phyloP scores from a whole-genome alignment of 1,284 basidiomycete genomes.

The Leccinum pseudoinsigne region DNA sequence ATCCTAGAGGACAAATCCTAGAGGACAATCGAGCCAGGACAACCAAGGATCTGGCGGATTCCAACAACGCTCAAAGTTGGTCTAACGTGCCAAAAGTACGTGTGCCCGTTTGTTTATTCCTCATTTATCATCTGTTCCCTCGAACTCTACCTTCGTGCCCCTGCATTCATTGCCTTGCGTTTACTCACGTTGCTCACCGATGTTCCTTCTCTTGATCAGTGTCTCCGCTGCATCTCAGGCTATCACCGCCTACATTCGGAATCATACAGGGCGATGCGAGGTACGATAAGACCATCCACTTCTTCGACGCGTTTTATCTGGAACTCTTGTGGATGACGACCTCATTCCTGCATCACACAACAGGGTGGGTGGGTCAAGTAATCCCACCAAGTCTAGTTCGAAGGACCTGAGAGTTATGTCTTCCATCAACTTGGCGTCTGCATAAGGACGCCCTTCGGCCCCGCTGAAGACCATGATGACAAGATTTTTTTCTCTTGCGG shows the following conservation, averaged over 20 bases:
- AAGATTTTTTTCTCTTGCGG: too few relatives aligned
- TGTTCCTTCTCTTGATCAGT: constrained; percentile 37
- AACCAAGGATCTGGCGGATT: constrained; percentile 75
- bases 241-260: constrained; percentile 77
- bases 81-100: constrained; percentile 72
- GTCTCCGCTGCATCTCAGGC: constrained; percentile 75
- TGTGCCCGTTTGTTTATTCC: constrained; percentile 22
- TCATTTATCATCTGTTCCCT: constrained; percentile 6
- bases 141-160: constrained; percentile 8
- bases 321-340: constrained; percentile 61
- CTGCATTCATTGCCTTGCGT: constrained; percentile 14
- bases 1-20: constrained; percentile 50
- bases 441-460: too few relatives aligned
- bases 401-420: too few relatives aligned
- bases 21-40: constrained; percentile 80
- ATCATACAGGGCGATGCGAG: constrained; percentile 69
- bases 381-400: too few relatives aligned
- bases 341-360: constrained; percentile 59
- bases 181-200: constrained; percentile 16
- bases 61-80: constrained; percentile 58
- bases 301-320: constrained; percentile 68
- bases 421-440: too few relatives aligned
- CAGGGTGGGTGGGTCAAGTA: constrained; percentile 43
- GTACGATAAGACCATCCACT: constrained; percentile 68
- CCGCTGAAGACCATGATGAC: too few relatives aligned